These are phyloP conservation scores for Apiospora kogelbergensis DNA, from an alignment of 2,329 filamentous ascomycete species.

Conservation along the genomic window DNA sequence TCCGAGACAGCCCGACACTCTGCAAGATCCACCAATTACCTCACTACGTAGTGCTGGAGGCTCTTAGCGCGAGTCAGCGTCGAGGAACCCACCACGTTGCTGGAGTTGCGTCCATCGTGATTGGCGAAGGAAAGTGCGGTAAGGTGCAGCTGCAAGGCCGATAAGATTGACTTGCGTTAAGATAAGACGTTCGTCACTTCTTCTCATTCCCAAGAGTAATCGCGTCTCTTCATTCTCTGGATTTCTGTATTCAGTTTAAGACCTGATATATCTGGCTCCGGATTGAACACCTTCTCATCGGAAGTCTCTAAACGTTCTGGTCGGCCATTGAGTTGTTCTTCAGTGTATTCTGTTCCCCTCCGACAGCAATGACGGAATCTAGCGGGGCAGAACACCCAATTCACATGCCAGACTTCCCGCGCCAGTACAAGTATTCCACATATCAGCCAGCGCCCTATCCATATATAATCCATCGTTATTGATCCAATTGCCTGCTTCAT, in stretches of 20 bases:
- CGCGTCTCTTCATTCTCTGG: not conserved
- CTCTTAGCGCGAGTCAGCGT: not conserved
- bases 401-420: not conserved
- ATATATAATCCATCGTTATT: too few relatives aligned
- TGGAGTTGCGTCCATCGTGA: not conserved
- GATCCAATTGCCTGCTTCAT: not conserved
- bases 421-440: not conserved
- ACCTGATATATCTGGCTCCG: too few relatives aligned
- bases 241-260: too few relatives aligned
- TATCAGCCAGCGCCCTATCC: not conserved
- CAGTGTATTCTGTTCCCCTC: too few relatives aligned
- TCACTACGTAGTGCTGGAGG: not conserved
- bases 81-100: slow-evolving; percentile 1
- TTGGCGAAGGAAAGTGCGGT: not conserved
- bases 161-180: not conserved
- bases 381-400: not conserved
- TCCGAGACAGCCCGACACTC: slow-evolving; percentile 3
- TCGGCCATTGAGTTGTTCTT: not conserved
- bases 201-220: not conserved
- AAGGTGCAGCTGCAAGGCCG: not conserved
- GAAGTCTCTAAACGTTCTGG: not conserved
- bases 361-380: not conserved
- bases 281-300: not conserved
- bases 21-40: not conserved
- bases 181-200: not conserved